Evolutionary conservation across 1,284 basidiomycete genomes (phyloP), one percentile per base, ranked within the genome.

Genomic region (Rhizoctonia solani): DNA sequence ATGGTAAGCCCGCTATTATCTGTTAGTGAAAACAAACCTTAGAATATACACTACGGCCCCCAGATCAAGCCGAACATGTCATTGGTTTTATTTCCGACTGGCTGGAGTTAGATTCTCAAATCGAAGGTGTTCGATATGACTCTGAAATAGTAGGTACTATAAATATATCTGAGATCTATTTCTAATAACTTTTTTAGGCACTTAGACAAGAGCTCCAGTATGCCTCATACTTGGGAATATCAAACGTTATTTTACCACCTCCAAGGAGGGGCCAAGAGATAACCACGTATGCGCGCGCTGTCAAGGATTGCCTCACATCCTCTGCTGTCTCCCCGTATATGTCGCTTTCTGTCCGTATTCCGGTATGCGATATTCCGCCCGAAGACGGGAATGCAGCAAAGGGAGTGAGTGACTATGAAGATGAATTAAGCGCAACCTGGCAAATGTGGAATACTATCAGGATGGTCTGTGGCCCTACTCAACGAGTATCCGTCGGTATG

Each of bases 371-470:
- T 74, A 23, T 56, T 14, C 58, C 50, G 21, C 52, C 50, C 23
- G 54, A 46, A 32, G 54, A 47, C 23, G 50, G 42, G 21, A 39
- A 30, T 4, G 54, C 29, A 65, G 69, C 42, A 46, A 29, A 59
- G 41, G 52, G 52, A 44, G 37, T 50, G 54, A 14, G 54, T 42
- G 46, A 63, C 14, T 77, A 81, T 56, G 84, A 83, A 70, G 81
- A 81, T 5, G 89, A 93, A 71, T 82, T 92, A 23, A 89, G 90
- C 74, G 87, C 86, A 4, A 93, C 91, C 1, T 99, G 96, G 95
- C 95, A 99, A 76, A 94, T 95, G 83, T 99, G 97, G 97, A 95
- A 98, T 77, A 84, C 88, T 52, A 92, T 99, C 68, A 83, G 95
- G 68, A 87, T 88, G 2, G 82, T 98, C 19, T 98, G 96, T 77